Percentiles rank a stretch among this genome's conserved stretches.
phyloP scores from a whole-genome alignment of 805 yeast species.

The Hanseniaspora valbyensis region DNA sequence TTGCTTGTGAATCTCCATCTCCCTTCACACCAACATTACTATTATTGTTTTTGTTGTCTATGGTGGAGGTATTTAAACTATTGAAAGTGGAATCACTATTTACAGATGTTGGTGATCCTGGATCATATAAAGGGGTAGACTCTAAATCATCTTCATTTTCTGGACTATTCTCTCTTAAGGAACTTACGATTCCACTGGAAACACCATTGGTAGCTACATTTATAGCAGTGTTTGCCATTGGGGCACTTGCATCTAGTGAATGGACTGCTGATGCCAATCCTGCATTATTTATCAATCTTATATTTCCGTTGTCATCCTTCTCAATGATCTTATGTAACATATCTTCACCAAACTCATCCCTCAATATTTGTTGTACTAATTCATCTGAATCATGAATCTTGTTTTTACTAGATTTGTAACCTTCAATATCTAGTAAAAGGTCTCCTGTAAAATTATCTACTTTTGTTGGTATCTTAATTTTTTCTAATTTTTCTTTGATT shows the following conservation, averaged over 20 bases:
- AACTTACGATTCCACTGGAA: not conserved
- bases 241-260: constrained; percentile 18
- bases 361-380: constrained; percentile 56
- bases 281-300: constrained; percentile 39
- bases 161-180: not conserved
- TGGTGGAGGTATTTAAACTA: constrained; percentile 17
- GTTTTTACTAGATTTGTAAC: constrained; percentile 78
- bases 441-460: constrained; percentile 76
- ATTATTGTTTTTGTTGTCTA: constrained; percentile 12
- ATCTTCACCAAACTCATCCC: constrained; percentile 60
- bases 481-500: constrained; percentile 52
- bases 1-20: not conserved
- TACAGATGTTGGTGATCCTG: constrained; percentile 9
- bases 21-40: too few relatives aligned
- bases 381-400: constrained; percentile 69
- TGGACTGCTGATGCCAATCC: not conserved
- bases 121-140: not conserved
- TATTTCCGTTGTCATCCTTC: constrained; percentile 58
- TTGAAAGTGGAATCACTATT: constrained; percentile 15
- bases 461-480: constrained; percentile 74
- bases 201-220: not conserved
- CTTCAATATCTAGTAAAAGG: constrained; percentile 83
- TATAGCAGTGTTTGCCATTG: constrained; percentile 16
- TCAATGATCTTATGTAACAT: constrained; percentile 35
- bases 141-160: not conserved